Evolutionary conservation across 2,329 filamentous ascomycete species (phyloP), one percentile per base, ranked within the genome.

Genomic region (Hymenoscyphus fructigenus): DNA sequence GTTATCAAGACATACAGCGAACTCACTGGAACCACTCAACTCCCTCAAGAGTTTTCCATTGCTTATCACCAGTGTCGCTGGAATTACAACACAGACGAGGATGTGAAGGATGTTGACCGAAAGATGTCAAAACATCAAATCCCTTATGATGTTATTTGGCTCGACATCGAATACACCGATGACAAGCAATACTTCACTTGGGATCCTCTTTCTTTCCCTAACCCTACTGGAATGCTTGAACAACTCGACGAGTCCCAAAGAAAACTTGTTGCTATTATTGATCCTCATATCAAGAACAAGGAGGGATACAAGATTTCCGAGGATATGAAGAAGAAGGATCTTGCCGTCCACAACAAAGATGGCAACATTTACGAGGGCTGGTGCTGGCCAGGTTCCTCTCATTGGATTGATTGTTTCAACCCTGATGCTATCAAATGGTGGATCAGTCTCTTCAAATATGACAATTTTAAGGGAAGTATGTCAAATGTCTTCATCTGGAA

Each of bases 101-200:
- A 99, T 78, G 93, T 99, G 65, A 96, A 91, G 77, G 93, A 98
- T 74, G 94, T 99, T 53, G 93, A 98, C 76, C 88, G 91, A 69
- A 96, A 96, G 77, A 97, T 99, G 81, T 93, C 98, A 81, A 96
- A 95, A 80, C 87, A 89, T 79, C 89, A 92, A 75, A 97, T 99
- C 62, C 95, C 95, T 0, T 99, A 98, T 80, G 95, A 99, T 78
- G 91, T 98, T 69, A 99, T 99, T 73, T 99, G 95, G 95, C 88
- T 99, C 20, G 95, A 99, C 73, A 92, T 99, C 70, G 95, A 99
- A 79, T 99, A 98, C 78, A 96, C 93, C 0, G 91, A 99, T 66
- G 93, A 91, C 77, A 94, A 95, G 79, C 96, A 97, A 80, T 99
- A 99, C 81, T 99, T 99, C 76, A 97, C 93, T 0, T 99, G 93